Base-by-base conservation (phyloP, 768 basidiomycete genomes). In the Mycena latifolia region DNA sequence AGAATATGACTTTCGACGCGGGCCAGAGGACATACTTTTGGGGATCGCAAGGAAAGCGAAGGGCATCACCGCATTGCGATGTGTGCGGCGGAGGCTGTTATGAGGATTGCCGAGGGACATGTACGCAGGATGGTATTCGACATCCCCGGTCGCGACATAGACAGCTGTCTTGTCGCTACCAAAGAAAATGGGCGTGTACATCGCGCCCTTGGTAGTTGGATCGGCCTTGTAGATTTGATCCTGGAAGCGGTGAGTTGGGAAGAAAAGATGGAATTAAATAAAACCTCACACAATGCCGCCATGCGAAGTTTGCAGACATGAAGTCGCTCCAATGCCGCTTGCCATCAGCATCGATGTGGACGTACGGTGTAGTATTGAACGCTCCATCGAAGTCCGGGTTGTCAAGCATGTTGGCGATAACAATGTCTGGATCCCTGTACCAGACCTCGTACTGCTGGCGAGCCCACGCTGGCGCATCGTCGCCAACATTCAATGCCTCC, bases 291-390 rank as follows among this genome's bases (percentile, higher is more conserved):
- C 76, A 77, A 52, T 85, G 81, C 8, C 70, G 56, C 80, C 80
- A 84, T 5, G 78, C 78, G 71, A 75, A 84, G 33, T 80, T 72
- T 4, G 79, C 83, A 0, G 80, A 81, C 79, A 84, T 82, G 20
- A 85, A 67, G 69, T 84, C 72, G 4, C 37, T 43, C 56, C 69
- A 81, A 5, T 66, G 72, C 0, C 77, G 65, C 22, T 74, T 70
- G 0, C 73, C 76, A 11, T 72, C 50, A 0, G 56, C 48, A 18
- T 76, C 74, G 37, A 70, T 67, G 7, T 75, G 73, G 14, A 71
- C 64, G 43, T 77, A 75, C 0, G 81, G 78, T 5, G 70, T 67
- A 51, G 69, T 73, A 59, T 84, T 80, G 12, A 80, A 76, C n/a
- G 76, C 67, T 1, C 63, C 71, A 0, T 69, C 57, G 54, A 80